A percentile compares a stretch with the other conserved stretches of the same genome.
These are phyloP conservation scores for Ophiostoma himal-ulmi DNA, from an alignment of 2,329 filamentous ascomycete species.

Conservation along the genomic window DNA sequence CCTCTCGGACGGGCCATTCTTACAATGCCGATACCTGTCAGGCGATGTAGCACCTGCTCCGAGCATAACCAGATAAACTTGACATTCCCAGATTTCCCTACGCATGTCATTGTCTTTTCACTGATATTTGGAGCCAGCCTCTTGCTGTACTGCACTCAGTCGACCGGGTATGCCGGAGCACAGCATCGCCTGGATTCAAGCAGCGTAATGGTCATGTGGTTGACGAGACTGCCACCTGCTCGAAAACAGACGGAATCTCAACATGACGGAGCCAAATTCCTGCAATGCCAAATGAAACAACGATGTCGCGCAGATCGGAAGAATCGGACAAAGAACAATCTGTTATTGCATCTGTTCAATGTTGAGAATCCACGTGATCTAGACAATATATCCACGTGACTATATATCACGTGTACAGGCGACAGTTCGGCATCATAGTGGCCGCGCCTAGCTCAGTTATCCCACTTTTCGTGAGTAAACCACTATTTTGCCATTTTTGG, in stretches of 20 bases:
- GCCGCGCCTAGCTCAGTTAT: conserved; percentile 1
- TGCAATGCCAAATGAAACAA: too few relatives aligned
- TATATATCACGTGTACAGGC: not conserved
- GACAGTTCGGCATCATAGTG: not conserved
- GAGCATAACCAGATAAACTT: not conserved
- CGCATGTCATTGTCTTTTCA: not conserved
- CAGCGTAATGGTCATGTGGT: not conserved
- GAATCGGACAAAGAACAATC: too few relatives aligned
- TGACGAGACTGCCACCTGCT: not conserved
- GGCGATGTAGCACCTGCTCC: not conserved
- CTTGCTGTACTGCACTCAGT: not conserved
- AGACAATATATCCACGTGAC: not conserved
- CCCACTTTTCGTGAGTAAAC: not conserved
- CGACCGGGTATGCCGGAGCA: not conserved
- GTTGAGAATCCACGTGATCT: not conserved
- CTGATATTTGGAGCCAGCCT: not conserved
- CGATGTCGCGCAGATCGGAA: too few relatives aligned
- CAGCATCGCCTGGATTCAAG: not conserved
- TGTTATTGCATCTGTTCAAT: too few relatives aligned
- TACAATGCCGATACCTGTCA: not conserved
- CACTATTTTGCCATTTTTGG: not conserved
- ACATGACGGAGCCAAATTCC: too few relatives aligned
- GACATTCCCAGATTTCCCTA: not conserved
- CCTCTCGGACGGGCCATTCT: conserved; percentile 4
- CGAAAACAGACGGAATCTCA: too few relatives aligned